phyloP scores from a whole-genome alignment of 2,329 filamentous ascomycete genomes.

The Microdochium bolleyi region DNA sequence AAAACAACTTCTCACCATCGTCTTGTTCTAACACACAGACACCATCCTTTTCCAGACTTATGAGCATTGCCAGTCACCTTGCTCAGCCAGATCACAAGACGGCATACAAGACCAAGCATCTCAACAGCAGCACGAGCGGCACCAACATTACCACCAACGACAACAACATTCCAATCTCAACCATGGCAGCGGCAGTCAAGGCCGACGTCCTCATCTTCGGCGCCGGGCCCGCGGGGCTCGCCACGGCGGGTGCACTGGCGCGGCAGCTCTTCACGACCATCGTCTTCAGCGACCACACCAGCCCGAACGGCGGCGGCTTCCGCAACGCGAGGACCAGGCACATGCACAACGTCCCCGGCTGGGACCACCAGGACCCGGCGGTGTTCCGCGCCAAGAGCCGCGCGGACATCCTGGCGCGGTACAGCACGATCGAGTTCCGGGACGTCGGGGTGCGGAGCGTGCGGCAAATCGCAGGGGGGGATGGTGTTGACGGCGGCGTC shows the following conservation, averaged over 20 bases:
- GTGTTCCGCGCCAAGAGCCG: conserved; percentile 8
- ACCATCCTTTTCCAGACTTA: not conserved
- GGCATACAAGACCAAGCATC: not conserved
- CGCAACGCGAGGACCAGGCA: not conserved
- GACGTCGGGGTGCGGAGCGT: conserved; percentile 9
- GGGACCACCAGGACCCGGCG: conserved; percentile 10
- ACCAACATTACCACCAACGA: not conserved
- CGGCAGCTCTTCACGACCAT: conserved; percentile 24
- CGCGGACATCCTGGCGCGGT: conserved; percentile 10
- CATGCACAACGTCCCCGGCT: conserved; percentile 17
- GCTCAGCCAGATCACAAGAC: not conserved
- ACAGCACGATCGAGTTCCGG: conserved; percentile 9
- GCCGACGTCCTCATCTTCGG: conserved; percentile 29
- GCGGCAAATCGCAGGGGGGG: conserved; percentile 3
- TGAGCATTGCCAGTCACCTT: not conserved
- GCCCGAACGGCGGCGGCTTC: not conserved
- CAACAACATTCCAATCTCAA: not conserved
- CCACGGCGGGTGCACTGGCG: conserved; percentile 26
- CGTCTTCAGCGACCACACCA: conserved; percentile 15
- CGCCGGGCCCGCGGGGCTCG: conserved; percentile 34
- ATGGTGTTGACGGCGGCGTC: not conserved
- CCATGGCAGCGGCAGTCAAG: conserved; percentile 3
- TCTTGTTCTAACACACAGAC: not conserved
- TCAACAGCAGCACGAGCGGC: not conserved
- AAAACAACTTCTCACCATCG: not conserved